Percentiles rank a stretch among this genome's conserved stretches.
These are phyloP conservation scores for Microcyclosporella mali DNA, from an alignment of 2,329 filamentous ascomycete genomes.

Conservation along the genomic window DNA sequence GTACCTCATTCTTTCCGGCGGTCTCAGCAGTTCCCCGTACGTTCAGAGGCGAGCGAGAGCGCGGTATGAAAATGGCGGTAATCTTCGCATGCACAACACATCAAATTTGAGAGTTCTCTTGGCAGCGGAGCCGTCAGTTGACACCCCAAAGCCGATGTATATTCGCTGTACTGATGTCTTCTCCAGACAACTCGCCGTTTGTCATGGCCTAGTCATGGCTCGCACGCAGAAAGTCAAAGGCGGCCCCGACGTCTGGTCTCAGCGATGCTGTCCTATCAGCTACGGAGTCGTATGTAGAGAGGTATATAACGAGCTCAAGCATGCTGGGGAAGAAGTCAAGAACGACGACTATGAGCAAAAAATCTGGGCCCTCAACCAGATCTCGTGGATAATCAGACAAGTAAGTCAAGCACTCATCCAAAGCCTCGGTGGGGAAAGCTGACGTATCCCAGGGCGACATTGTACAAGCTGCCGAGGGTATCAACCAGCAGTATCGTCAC, in stretches of 20 bases:
- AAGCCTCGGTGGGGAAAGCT: neutral
- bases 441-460: neutral
- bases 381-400: conserved; percentile 15
- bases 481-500: neutral
- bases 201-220: conserved; percentile 10
- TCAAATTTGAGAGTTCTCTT: conserved; percentile 28
- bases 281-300: conserved; percentile 8
- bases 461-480: neutral
- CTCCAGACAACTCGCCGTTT: conserved; percentile 6
- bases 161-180: neutral
- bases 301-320: conserved; percentile 6
- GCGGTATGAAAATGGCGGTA: conserved; percentile 27
- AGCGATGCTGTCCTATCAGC: conserved; percentile 7
- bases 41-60: conserved; percentile 33
- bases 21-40: conserved; percentile 39
- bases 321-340: conserved; percentile 7
- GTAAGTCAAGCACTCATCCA: neutral
- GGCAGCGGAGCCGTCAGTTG: conserved; percentile 12
- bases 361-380: conserved; percentile 13
- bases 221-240: neutral
- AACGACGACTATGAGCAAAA: conserved; percentile 12
- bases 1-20: conserved; percentile 39
- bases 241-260: neutral
- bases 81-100: neutral
- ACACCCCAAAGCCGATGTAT: no score